Percentiles rank a stretch among this genome's conserved stretches.
Evolutionary conservation across 352 stramenopile species (phyloP).

Genomic region (Phytophthora syringae): DNA sequence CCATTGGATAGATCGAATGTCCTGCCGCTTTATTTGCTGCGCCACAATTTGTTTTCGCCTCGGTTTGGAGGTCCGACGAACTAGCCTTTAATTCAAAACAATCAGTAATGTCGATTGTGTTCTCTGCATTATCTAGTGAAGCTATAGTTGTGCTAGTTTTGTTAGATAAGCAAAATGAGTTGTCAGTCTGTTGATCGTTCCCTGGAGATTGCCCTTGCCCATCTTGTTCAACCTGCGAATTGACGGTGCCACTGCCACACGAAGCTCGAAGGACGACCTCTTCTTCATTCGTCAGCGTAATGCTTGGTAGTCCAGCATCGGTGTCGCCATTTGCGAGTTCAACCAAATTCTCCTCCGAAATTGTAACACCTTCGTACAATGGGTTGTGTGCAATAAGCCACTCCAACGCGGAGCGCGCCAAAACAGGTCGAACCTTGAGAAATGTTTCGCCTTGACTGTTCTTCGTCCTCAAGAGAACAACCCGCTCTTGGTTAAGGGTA

Average conservation of each 20-base stretch:
- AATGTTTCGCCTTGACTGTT: background rate
- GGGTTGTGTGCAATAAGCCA: background rate
- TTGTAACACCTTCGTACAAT: background rate
- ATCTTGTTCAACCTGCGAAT: background rate
- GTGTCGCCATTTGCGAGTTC: background rate
- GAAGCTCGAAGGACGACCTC: background rate
- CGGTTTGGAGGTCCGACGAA: too few species aligned
- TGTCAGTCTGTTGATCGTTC: too few species aligned
- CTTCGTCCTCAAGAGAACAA: background rate
- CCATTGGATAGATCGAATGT: too few species aligned
- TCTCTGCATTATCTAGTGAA: too few species aligned
- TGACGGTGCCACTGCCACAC: too few species aligned
- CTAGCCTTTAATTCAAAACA: too few species aligned
- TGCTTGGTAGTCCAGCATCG: background rate
- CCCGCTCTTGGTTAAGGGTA: background rate
- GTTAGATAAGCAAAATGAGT: too few species aligned
- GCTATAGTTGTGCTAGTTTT: too few species aligned
- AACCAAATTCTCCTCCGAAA: background rate
- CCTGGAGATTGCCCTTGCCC: background rate
- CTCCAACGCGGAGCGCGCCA: background rate
- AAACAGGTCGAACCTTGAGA: background rate
- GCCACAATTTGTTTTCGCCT: too few species aligned
- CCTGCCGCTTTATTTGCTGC: too few species aligned
- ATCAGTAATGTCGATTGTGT: too few species aligned
- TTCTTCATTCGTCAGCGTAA: background rate